These are phyloP conservation scores for Globisporangium megalacanthum DNA, from an alignment of 352 stramenopile species.

Conservation along the genomic window DNA sequence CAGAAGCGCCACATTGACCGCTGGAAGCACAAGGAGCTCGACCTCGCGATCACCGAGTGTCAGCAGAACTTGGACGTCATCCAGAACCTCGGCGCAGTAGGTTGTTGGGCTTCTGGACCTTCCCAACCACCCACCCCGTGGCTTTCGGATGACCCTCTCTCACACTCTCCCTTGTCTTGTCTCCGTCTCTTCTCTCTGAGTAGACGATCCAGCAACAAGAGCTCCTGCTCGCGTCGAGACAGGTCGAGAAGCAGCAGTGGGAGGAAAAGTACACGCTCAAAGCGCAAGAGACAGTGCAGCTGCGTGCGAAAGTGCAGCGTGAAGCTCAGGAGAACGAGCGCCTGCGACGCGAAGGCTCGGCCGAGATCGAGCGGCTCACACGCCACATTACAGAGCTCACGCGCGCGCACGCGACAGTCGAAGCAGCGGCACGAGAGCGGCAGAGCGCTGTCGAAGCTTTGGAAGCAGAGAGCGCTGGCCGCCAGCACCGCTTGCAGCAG, in stretches of 20 bases:
- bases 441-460: slow-evolving; percentile 28
- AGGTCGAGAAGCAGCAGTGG: slow-evolving; percentile 69
- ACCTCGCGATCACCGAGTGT: slow-evolving; percentile 66
- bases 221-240: slow-evolving; percentile 39
- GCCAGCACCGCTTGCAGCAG: slow-evolving; percentile 37
- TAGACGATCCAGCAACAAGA: slow-evolving; percentile 59
- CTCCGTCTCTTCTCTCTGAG: neutral
- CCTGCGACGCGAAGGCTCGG: slow-evolving; percentile 43
- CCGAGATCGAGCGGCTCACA: slow-evolving; percentile 48
- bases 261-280: slow-evolving; percentile 73
- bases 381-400: slow-evolving; percentile 42
- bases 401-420: slow-evolving; percentile 40
- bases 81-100: slow-evolving; percentile 43
- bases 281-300: slow-evolving; percentile 44
- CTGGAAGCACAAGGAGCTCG: slow-evolving; percentile 82
- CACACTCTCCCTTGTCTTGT: neutral
- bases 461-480: slow-evolving; percentile 32
- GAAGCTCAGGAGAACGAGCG: slow-evolving; percentile 41
- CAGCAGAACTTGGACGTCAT: slow-evolving; percentile 67
- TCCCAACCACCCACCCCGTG: neutral
- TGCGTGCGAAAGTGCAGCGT: slow-evolving; percentile 67
- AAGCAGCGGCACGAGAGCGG: slow-evolving; percentile 37
- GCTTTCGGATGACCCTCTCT: neutral
- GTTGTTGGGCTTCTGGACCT: neutral
- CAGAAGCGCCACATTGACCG: slow-evolving; percentile 82